Evolutionary conservation across 768 basidiomycete species (phyloP), one percentile per base, ranked within the genome.

Genomic region (Tylopilus subfusipes): DNA sequence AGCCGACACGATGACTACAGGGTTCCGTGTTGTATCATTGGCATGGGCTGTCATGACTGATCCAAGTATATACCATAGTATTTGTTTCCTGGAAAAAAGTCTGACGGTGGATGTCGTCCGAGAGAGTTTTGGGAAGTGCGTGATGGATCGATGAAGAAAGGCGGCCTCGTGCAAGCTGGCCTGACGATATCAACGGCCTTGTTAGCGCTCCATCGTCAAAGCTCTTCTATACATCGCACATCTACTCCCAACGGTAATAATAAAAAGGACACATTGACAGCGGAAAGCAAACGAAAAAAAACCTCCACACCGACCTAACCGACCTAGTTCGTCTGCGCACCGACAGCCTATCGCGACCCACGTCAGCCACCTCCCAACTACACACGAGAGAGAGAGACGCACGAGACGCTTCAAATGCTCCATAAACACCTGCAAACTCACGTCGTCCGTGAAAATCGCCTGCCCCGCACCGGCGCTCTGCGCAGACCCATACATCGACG

Each of bases 361-460:
- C 4, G 33, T 61, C 33, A 63, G 46, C 16, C 21, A 38, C 22
- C 45, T 3, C 34, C 3, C 2, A 24, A 11, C 4, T 50, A 38
- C 22, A 21, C 29, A 31, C 42, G 19, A 27, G 34, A 38, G 5
- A 36, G 50, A 27, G n/a, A 9, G 48, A 75, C 85, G 66, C 63
- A 88, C 94, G 76, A 98, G 73, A 65, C 93, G 85, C 72, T 96
- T 97, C 73, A 98, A 76, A 75, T 95, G 91, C 66, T 97, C 95
- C 94, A 94, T 95, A 78, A 97, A 96, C 52, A 95, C 90, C 71
- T 95, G 92, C 73, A 98, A 81, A 69, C 93, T 97, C 58, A 98
- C 96, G 71, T 99, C 96, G 68, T 98, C 97, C 52, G 97, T 99
- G 71, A 98, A 97, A 71, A 99, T 98, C 16, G 93, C 91, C 71